Evolutionary conservation across 257 asterid genomes (phyloP), one percentile per base, ranked within the genome.

Genomic region (Paraleonurus japonicus): DNA sequence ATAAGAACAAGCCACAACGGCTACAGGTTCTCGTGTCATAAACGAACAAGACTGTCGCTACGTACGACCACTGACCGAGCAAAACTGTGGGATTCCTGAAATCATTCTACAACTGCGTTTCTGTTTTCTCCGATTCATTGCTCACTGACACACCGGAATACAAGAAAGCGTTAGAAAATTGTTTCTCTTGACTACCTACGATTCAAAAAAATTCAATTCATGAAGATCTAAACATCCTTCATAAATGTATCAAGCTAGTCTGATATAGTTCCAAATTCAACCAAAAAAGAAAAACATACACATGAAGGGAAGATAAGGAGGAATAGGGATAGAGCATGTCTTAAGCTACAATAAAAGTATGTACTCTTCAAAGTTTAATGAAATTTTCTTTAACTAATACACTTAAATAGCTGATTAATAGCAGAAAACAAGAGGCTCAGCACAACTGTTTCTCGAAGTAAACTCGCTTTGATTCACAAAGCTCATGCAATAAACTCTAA

Each of bases 121-220:
- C 67, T 7, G 7, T 1, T 17, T 69, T 58, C 13, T 26, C 69
- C 15, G 59, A 65, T 61, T 81, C 83, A 48, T 59, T 35, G 15
- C 65, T 47, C 30, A 6, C 85, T 81, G 76, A 37, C 3, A 66
- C 32, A 28, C 43, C 61, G 45, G 28, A 75, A 73, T 27, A 69
- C 9, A 10, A 48, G 28, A 35, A 24, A 16, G n/a, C 22, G 16
- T 51, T 6, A 65, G 70, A 41, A 24, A 58, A 48, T 4, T 47
- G 20, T 20, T 24, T 54, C 7, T 24, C 3, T 73, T 5, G 20
- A 53, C 10, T 9, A 67, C 8, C 3, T 32, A 4, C 4, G n/a
- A 62, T 28, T 35, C 51, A 67, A 67, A 4, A 47, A 30, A 67
- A 0, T 47, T 13, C 32, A 47, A 8, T 22, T 45, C 19, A 7